These are phyloP conservation scores for Ceratobasidium sp. DNA, from an alignment of 1,284 basidiomycete genomes.

Conservation along the genomic window DNA sequence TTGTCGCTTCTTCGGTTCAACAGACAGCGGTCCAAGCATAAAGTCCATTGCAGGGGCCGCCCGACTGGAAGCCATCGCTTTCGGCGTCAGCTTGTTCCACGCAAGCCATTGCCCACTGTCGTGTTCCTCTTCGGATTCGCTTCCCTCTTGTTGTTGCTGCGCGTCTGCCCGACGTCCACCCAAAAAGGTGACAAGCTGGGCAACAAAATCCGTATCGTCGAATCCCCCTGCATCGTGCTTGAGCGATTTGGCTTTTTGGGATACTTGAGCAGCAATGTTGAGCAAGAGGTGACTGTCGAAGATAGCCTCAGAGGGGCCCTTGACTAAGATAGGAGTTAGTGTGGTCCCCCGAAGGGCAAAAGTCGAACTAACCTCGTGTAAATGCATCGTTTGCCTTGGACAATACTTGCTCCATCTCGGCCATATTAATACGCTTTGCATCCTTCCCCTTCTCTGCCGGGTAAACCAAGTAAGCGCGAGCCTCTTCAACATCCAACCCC, in stretches of 20 bases:
- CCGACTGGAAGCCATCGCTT: conserved; percentile 74
- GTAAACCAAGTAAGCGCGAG: background rate
- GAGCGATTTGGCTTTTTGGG: conserved; percentile 83
- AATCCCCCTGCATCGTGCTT: conserved; percentile 81
- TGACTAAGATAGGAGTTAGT: conserved; percentile 34
- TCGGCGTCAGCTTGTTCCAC: conserved; percentile 76
- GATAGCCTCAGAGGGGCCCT: conserved; percentile 50
- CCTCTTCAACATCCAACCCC: background rate
- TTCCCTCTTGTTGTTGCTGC: conserved; percentile 38
- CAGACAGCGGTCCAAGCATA: conserved; percentile 80
- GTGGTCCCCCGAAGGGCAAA: background rate
- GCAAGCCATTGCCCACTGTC: conserved; percentile 60
- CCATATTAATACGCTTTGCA: conserved; percentile 44
- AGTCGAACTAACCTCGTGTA: conserved; percentile 31
- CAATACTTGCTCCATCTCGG: conserved; percentile 39
- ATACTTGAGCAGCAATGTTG: conserved; percentile 26
- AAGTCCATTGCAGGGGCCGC: conserved; percentile 77
- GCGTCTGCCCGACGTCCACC: conserved; percentile 59
- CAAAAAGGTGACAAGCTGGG: conserved; percentile 73
- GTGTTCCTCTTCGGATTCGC: conserved; percentile 57
- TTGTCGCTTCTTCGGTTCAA: conserved; percentile 75
- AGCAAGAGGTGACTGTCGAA: conserved; percentile 59
- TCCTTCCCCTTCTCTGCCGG: conserved; percentile 35
- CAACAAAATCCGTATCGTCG: conserved; percentile 82
- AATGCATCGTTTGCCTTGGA: conserved; percentile 43